Evolutionary conservation across 768 basidiomycete genomes (phyloP), one percentile per base, ranked within the genome.

Genomic region (Auricularia heimuer): DNA sequence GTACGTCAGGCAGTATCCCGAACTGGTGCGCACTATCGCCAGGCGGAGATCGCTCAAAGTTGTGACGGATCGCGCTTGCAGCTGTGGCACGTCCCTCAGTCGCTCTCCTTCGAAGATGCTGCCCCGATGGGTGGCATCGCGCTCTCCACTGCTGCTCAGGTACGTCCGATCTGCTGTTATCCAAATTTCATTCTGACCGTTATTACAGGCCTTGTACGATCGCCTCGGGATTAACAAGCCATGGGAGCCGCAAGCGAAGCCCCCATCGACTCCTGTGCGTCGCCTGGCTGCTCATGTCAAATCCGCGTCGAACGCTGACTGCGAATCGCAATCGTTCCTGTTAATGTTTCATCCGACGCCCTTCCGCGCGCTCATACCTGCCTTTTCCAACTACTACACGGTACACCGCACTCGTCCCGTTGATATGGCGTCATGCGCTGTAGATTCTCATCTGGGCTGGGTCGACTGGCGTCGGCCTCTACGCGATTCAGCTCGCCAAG

Each of bases 401-500:
- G 18, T 10, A 29, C 29, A 29, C 29, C 39, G 39, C 12, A 42
- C 39, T 14, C 8, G 12, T 42, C 12, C 39, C 8, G 12, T 14
- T 2, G 8, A 7, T 42, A 42, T 42, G 7, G 39, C 39, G 39
- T 42, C 39, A 54, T 54, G n/a, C n/a, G 29, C 54, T 10, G 2
- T 47, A 72, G 69, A 68, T 74, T 68, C 68, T 75, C 58, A 67
- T 77, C 34, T 73, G 70, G 21, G 71, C 73, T 3, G 72, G 68
- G 8, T 65, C 74, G 66, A 73, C 74, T n/a, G 71, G 73, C 36
- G 74, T 75, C n/a, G 77, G 78, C 0, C 69, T 71, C 35, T 75
- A 69, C 65, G 77, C 78, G 0, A 72, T 82, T 18, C 77, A 79
- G 67, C 74, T 82, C 16, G 77, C 78, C 1, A 76, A 77, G 42